These are phyloP conservation scores for Phytophthora sansomeana DNA, from an alignment of 352 stramenopile species.

Conservation along the genomic window DNA sequence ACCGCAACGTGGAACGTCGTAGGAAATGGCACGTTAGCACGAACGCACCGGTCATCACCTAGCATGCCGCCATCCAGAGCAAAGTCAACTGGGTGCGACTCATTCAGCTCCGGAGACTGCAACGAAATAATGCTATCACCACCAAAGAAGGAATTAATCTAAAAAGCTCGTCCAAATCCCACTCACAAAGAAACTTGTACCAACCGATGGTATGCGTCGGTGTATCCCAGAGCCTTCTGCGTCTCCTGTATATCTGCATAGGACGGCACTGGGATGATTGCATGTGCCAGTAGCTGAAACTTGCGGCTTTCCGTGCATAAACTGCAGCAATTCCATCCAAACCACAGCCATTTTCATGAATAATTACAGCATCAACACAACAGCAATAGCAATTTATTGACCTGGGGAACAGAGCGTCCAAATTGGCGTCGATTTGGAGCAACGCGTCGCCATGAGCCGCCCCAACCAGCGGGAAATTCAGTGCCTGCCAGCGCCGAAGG, in stretches of 20 bases:
- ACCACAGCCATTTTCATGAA: not conserved
- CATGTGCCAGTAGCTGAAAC: conserved; percentile 78
- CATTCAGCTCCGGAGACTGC: conserved; percentile 13
- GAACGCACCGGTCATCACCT: conserved; percentile 72
- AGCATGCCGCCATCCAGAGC: conserved; percentile 57
- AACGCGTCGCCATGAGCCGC: conserved; percentile 17
- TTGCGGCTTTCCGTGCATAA: conserved; percentile 65
- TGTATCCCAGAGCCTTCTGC: conserved; percentile 46
- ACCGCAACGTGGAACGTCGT: conserved; percentile 67
- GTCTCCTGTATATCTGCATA: conserved; percentile 66
- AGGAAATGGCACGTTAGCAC: conserved; percentile 72
- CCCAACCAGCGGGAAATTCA: conserved; percentile 66
- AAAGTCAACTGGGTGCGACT: conserved; percentile 52
- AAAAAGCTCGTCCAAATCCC: not conserved
- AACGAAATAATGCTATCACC: conserved; percentile 47
- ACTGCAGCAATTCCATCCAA: conserved; percentile 27
- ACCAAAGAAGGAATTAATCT: conserved; percentile 2
- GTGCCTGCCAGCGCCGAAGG: conserved; percentile 56
- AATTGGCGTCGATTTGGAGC: conserved; percentile 48
- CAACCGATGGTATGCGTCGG: conserved; percentile 59
- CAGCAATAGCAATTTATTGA: conserved; percentile 13
- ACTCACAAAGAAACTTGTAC: conserved; percentile 10
- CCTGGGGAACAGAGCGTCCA: conserved; percentile 59
- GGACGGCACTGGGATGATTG: conserved; percentile 66
- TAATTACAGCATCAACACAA: not conserved